Conservation (phyloP, 2,329 filamentous ascomycete species). For the Pleoardoris graminearum region DNA sequence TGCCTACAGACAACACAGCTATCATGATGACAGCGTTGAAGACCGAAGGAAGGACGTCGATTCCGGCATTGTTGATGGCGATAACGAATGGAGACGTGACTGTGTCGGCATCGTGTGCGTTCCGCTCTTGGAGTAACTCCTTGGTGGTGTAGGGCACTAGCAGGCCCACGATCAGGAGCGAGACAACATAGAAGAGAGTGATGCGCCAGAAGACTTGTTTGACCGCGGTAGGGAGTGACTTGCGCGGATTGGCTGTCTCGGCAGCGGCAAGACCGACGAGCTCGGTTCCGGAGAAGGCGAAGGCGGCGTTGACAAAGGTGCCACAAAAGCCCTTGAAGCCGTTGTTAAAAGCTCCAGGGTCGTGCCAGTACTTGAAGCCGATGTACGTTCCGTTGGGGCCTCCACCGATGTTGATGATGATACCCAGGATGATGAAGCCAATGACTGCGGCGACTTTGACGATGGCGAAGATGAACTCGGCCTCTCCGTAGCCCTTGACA, state of each 20-base stretch:
- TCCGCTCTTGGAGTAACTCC: constrained; percentile 62
- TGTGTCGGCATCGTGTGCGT: constrained; percentile 63
- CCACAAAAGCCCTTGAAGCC: constrained; percentile 80
- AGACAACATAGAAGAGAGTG: constrained; percentile 78
- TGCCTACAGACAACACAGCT: constrained; percentile 86
- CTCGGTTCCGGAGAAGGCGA: constrained; percentile 76
- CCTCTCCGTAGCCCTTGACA: constrained; percentile 86
- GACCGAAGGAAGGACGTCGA: constrained; percentile 77
- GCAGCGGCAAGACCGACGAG: constrained; percentile 77
- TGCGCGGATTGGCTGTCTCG: constrained; percentile 77
- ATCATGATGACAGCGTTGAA: constrained; percentile 97
- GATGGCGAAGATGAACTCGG: constrained; percentile 83
- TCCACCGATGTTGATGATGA: constrained; percentile 83
- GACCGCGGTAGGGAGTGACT: constrained; percentile 84
- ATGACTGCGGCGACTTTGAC: constrained; percentile 86
- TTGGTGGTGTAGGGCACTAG: constrained; percentile 74
- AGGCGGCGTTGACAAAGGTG: constrained; percentile 76
- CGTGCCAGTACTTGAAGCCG: constrained; percentile 73
- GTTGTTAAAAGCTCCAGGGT: constrained; percentile 82
- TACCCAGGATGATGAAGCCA: constrained; percentile 85
- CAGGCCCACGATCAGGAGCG: constrained; percentile 77
- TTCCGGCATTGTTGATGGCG: constrained; percentile 82
- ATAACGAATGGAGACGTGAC: constrained; percentile 91
- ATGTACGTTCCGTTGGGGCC: constrained; percentile 67
- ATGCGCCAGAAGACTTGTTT: constrained; percentile 98